Evolutionary conservation across 1,139 yeast genomes (phyloP), one percentile per base, ranked within the genome.

Genomic region (Debaryomyces subglobosus): DNA sequence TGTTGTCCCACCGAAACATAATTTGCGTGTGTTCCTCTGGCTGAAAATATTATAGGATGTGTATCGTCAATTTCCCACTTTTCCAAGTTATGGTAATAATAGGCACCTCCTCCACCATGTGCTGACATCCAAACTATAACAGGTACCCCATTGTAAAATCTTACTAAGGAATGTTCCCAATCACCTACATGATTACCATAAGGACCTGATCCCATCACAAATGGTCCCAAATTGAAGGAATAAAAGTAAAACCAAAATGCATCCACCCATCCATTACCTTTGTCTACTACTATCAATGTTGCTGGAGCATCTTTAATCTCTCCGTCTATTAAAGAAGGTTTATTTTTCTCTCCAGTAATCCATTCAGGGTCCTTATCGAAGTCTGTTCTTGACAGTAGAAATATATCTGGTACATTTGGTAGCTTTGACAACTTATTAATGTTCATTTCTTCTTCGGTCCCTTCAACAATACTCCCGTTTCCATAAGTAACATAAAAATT

Each of bases 41-140:
- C 97, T 35, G 96, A 83, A 65, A 88, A 94, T 2, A 94, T 79
- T 13, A 91, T 78, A 0, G 98, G 97, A 53, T 76, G 79, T 46
- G 58, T 70, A 3, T 68, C 62, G 44, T 74, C 74, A 10, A 68
- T 53, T 46, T 81, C 82, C 49, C 79, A 78, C 61, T 86, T 88
- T 61, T 91, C 97, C 53, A 91, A 69, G 25, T 90, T 87, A 23
- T 80, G 75, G 63, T 84, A 92, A 55, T 78, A 78, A 64, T 86
- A 94, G 0, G 96, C 97, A 20, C 92, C 87, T 3, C 99, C 99
- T 9, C 98, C 97, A 1, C 97, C 96, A 67, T 94, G 99, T 0
- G 98, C 98, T 27, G 96, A 87, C 96, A 94, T 89, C 98, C 98
- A 94, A n/a, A 92, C 84, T 49, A 87, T 80, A n/a, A 85, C 77